These are phyloP conservation scores for Vitis hybrid DNA, from an alignment of 177 flowering plant genomes.

Conservation along the genomic window DNA sequence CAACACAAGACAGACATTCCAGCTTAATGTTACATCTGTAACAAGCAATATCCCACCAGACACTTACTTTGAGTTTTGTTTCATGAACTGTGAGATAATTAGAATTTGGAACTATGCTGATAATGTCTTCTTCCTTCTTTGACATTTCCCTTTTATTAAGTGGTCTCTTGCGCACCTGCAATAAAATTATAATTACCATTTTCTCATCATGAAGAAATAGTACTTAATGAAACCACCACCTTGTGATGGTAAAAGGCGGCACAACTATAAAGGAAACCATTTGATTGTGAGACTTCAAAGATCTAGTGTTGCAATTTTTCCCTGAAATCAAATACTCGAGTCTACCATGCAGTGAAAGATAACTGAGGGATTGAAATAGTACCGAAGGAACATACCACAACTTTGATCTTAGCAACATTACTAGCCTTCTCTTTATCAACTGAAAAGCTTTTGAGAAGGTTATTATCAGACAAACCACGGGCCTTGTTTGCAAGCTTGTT, in stretches of 20 bases:
- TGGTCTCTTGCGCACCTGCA: slow-evolving; percentile 93
- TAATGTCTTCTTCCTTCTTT: slow-evolving; percentile 85
- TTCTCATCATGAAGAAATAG: too few species aligned
- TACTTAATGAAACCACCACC: too few species aligned
- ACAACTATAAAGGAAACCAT: too few species aligned
- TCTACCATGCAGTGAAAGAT: background rate
- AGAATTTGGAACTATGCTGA: slow-evolving; percentile 38
- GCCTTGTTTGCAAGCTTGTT: slow-evolving; percentile 43
- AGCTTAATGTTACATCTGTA: background rate
- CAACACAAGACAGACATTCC: background rate
- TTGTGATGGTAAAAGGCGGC: too few species aligned
- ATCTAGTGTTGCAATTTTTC: too few species aligned
- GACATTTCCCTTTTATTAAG: slow-evolving; percentile 81
- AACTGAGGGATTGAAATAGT: background rate
- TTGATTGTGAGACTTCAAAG: too few species aligned
- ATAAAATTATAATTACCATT: background rate
- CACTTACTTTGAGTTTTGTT: slow-evolving; percentile 80
- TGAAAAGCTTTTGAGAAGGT: slow-evolving; percentile 38
- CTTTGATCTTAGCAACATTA: slow-evolving; percentile 73
- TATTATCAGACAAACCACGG: slow-evolving; percentile 48
- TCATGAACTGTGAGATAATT: slow-evolving; percentile 79
- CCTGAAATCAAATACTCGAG: background rate
- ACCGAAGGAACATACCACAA: slow-evolving; percentile 48
- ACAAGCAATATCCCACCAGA: background rate
- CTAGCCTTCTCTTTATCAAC: slow-evolving; percentile 52